Percentiles rank a stretch among this genome's conserved stretches.
These are phyloP conservation scores for Vachellia pachyceras DNA, from an alignment of 306 rosid genomes.

Conservation along the genomic window DNA sequence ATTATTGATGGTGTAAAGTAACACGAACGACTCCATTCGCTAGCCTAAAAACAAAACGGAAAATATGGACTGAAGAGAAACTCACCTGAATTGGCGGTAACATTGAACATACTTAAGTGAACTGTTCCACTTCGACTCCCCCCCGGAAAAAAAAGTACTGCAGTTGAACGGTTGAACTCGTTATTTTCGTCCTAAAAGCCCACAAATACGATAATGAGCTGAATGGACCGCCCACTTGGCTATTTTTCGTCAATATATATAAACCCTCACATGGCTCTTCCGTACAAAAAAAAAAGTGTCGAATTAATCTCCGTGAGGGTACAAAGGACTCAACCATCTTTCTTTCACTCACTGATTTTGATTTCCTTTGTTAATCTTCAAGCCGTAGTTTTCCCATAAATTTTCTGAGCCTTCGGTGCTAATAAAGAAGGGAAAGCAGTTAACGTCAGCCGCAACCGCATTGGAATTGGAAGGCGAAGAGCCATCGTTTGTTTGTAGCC, in stretches of 20 bases:
- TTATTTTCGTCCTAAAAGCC: constrained; percentile 50
- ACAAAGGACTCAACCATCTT: constrained; percentile 28
- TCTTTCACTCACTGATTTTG: constrained; percentile 53
- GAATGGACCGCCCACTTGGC: constrained; percentile 32
- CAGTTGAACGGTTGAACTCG: constrained; percentile 35
- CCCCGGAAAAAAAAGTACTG: constrained; percentile 39
- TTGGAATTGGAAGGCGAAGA: constrained; percentile 64
- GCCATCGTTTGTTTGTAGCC: constrained; percentile 49
- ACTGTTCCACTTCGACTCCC: constrained; percentile 34
- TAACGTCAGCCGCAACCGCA: constrained; percentile 51
- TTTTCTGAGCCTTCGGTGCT: constrained; percentile 64
- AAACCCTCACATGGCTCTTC: constrained; percentile 48
- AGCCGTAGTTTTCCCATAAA: constrained; percentile 87
- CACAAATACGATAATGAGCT: constrained; percentile 37
- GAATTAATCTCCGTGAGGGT: constrained; percentile 18
- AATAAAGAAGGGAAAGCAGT: constrained; percentile 83
- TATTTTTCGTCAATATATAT: constrained; percentile 49
- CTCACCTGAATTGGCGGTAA: constrained; percentile 45
- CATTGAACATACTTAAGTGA: constrained; percentile 33
- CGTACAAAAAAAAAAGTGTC: constrained; percentile 42
- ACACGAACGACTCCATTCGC: constrained; percentile 36
- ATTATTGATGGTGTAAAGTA: constrained; percentile 33
- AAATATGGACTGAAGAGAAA: constrained; percentile 36
- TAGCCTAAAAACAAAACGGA: constrained; percentile 16
- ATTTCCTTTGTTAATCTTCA: constrained; percentile 71